Evolutionary conservation across 2,329 filamentous ascomycete species (phyloP).

Genomic region (Aspergillus thermomutatus): DNA sequence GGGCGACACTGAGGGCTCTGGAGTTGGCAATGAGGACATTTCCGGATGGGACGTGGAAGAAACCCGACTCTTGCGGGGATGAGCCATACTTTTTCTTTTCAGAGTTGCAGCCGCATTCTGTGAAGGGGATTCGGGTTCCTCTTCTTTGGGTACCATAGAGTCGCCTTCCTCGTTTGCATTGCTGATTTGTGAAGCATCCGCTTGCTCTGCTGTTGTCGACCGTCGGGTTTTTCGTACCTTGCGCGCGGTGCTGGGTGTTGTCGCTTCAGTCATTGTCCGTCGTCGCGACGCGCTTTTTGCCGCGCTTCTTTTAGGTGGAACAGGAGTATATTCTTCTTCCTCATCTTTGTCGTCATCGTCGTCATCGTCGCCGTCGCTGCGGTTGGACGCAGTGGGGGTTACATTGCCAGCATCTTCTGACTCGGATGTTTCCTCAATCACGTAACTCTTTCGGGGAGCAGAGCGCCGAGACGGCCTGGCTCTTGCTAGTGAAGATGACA

Average conservation of each 20-base stretch:
- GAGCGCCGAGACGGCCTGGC: constrained; percentile 59
- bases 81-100: constrained; percentile 64
- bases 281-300: constrained; percentile 57
- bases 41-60: constrained; percentile 39
- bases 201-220: constrained; percentile 47
- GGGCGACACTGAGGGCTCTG: constrained; percentile 53
- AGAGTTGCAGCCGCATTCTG: constrained; percentile 55
- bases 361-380: constrained; percentile 62
- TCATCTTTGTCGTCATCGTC: constrained; percentile 65
- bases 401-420: constrained; percentile 59
- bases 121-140: constrained; percentile 52
- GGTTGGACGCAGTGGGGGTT: constrained; percentile 40
- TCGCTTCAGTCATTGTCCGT: constrained; percentile 49
- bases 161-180: constrained; percentile 34
- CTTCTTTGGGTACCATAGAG: constrained; percentile 32
- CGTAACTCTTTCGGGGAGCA: constrained; percentile 64
- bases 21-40: constrained; percentile 45
- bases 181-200: constrained; percentile 58
- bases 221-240: constrained; percentile 37
- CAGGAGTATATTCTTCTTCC: constrained; percentile 78
- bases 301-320: constrained; percentile 54
- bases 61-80: constrained; percentile 39
- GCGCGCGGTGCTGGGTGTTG: constrained; percentile 41
- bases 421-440: constrained; percentile 76
- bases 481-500: constrained; percentile 37